Evolutionary conservation across 2,329 filamentous ascomycete species (phyloP).

Genomic region (Madurella fahalii): DNA sequence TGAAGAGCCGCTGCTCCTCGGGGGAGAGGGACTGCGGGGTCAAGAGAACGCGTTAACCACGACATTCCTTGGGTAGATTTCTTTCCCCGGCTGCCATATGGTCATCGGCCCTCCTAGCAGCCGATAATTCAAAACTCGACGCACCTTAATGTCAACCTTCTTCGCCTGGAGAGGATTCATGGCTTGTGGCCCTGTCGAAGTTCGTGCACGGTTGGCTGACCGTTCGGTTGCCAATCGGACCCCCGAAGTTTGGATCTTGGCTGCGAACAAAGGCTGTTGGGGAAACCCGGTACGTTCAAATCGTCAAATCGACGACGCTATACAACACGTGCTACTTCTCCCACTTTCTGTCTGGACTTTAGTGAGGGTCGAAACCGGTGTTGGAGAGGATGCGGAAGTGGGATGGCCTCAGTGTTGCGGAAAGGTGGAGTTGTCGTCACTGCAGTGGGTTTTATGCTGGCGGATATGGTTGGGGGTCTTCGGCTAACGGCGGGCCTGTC

Average conservation of each 20-base stretch:
- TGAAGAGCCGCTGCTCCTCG: slow-evolving; percentile 94
- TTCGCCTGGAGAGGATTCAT: slow-evolving; percentile 99
- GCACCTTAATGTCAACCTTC: slow-evolving; percentile 93
- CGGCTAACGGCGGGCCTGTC: not conserved
- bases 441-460: not conserved
- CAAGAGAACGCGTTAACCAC: slow-evolving; percentile 2
- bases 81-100: too few relatives aligned
- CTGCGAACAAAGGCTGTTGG: not conserved
- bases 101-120: too few relatives aligned
- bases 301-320: not conserved
- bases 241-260: not conserved
- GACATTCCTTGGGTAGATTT: not conserved
- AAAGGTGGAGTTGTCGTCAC: not conserved
- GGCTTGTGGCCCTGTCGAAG: slow-evolving; percentile 7
- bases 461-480: not conserved
- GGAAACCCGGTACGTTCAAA: not conserved
- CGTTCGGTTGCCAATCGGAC: not conserved
- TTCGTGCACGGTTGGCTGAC: not conserved
- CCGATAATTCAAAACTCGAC: slow-evolving; percentile 34
- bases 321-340: not conserved
- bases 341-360: not conserved
- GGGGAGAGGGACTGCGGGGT: slow-evolving; percentile 72
- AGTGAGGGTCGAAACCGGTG: not conserved
- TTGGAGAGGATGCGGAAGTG: not conserved
- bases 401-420: not conserved